Evolutionary conservation across 2,329 filamentous ascomycete genomes (phyloP).

Genomic region (Ramularia collo-cygni): DNA sequence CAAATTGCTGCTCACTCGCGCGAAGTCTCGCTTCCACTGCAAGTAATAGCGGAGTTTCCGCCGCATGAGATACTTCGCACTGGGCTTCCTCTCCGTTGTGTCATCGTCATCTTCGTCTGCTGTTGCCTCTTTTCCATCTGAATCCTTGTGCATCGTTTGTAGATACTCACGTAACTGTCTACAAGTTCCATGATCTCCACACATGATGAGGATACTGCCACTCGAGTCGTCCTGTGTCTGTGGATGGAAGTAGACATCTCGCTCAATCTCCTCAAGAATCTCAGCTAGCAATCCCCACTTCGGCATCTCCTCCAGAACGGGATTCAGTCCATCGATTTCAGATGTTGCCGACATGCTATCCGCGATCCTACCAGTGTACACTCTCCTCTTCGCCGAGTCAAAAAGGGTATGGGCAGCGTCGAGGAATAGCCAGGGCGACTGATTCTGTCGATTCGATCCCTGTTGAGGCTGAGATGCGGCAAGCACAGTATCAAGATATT

Average conservation of each 20-base stretch:
- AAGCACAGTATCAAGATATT: slow-evolving; percentile 89
- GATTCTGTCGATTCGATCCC: slow-evolving; percentile 77
- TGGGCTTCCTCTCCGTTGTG: slow-evolving; percentile 45
- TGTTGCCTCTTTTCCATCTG: slow-evolving; percentile 29
- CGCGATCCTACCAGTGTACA: slow-evolving; percentile 69
- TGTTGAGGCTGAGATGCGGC: slow-evolving; percentile 83
- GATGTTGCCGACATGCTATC: slow-evolving; percentile 48
- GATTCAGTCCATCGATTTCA: slow-evolving; percentile 58
- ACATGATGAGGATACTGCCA: slow-evolving; percentile 94
- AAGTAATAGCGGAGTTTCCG: slow-evolving; percentile 80
- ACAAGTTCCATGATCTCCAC: slow-evolving; percentile 76
- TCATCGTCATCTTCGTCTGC: slow-evolving; percentile 46
- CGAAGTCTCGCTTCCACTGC: slow-evolving; percentile 83
- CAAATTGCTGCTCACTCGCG: slow-evolving; percentile 70
- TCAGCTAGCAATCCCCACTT: slow-evolving; percentile 91
- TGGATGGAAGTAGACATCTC: slow-evolving; percentile 79
- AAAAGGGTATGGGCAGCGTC: slow-evolving; percentile 95
- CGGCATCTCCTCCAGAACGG: slow-evolving; percentile 86
- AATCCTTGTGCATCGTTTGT: slow-evolving; percentile 66
- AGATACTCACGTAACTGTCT: slow-evolving; percentile 85
- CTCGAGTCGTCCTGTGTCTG: slow-evolving; percentile 73
- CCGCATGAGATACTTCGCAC: slow-evolving; percentile 83
- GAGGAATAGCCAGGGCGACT: slow-evolving; percentile 92
- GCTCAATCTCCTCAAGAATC: slow-evolving; percentile 86
- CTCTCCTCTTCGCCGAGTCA: slow-evolving; percentile 76